These are phyloP conservation scores for Boletales sp. DNA, from an alignment of 768 basidiomycete genomes.

Conservation along the genomic window DNA sequence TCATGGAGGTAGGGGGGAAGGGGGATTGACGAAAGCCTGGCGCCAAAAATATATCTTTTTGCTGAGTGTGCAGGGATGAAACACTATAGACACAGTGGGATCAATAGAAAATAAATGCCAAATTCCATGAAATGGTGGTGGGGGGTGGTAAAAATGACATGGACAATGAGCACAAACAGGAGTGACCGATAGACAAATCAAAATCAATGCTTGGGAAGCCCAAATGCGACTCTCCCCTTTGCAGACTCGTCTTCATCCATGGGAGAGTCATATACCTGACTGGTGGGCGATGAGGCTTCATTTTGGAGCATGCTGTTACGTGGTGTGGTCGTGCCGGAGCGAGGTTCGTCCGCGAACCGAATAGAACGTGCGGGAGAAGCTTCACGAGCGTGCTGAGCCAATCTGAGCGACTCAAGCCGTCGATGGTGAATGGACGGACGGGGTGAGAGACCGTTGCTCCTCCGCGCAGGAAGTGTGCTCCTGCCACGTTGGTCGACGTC, in stretches of 20 bases:
- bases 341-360: slow-evolving; percentile 41
- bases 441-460: slow-evolving; percentile 8
- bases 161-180: background rate
- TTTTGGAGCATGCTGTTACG: slow-evolving; percentile 16
- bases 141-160: background rate
- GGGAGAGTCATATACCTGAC: slow-evolving; percentile 6
- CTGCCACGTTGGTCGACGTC: slow-evolving; percentile 22
- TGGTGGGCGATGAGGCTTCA: slow-evolving; percentile 12
- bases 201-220: slow-evolving; percentile 11
- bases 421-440: slow-evolving; percentile 26
- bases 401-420: slow-evolving; percentile 28
- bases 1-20: background rate
- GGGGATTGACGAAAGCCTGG: background rate
- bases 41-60: background rate
- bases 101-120: background rate
- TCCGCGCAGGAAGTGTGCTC: slow-evolving; percentile 13
- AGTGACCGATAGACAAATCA: too few relatives aligned
- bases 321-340: slow-evolving; percentile 19
- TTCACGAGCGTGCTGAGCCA: slow-evolving; percentile 30
- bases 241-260: slow-evolving; percentile 16
- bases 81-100: slow-evolving; percentile 6
- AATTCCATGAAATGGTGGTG: background rate
- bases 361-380: slow-evolving; percentile 47
- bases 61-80: background rate
- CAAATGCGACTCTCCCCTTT: slow-evolving; percentile 18